Evolutionary conservation across 495 filamentous ascomycete genomes (phyloP), one percentile per base, ranked within the genome.

Genomic region (Aspergillus incahuasiensis): DNA sequence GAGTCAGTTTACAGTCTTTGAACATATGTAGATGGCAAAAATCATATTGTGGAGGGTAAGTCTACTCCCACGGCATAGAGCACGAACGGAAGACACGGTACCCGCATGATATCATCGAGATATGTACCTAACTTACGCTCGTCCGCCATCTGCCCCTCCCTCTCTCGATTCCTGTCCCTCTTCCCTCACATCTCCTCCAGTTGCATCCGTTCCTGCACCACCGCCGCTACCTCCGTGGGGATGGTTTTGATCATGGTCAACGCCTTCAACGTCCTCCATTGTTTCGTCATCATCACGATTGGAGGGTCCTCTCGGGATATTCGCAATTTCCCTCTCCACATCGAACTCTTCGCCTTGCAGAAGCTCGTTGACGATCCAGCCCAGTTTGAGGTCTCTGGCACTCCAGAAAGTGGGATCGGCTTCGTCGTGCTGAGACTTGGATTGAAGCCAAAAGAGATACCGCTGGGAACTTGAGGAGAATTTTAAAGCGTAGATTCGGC

Each of bases 61-160:
- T 46, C 42, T 54, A 55, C 54, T 55, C 47, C 32, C 18, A 40
- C 24, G 52, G 32, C 42, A 41, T 32, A 11, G 39, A 41, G 9
- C 19, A 18, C 28, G 39, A 41, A 13, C 18, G 11, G 46, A 53
- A 58, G 30, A 38, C 13, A 56, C 22, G 48, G 43, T 41, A 46
- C 41, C 50, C 48, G 34, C 21, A 49, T 50, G 28, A 56, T 43
- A 62, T 63, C 57, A 59, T 59, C 66, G 72, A 74, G 74, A 73
- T 75, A 69, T 77, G 76, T 73, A 97, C 94, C 94, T 97, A 98
- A 97, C 94, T 92, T 97, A 98, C 94, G 92, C 92, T 95, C 92
- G 82, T 74, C 89, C 95, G 58, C 95, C 94, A 73, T 97, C 92
- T 54, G 89, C 91, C 65, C 95, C 95, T 50, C 92, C 94, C 64